These are phyloP conservation scores for Kwoniella mangroviensis DNA, from an alignment of 768 basidiomycete genomes.

Conservation along the genomic window DNA sequence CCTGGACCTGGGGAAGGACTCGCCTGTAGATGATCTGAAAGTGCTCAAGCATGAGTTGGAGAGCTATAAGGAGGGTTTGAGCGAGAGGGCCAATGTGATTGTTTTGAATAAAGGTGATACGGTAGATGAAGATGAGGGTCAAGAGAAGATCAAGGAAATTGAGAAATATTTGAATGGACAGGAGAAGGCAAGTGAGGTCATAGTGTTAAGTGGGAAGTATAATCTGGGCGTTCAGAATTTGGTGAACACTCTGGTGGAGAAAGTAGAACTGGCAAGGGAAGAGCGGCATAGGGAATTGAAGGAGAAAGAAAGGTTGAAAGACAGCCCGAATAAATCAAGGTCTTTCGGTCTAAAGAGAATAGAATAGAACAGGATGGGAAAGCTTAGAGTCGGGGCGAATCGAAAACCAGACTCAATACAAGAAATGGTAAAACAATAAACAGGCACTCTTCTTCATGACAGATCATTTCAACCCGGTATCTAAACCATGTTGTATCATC, in stretches of 20 bases:
- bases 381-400: too few relatives aligned
- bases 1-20: conserved; percentile 76
- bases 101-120: conserved; percentile 95
- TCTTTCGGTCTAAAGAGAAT: conserved; percentile 7
- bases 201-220: conserved; percentile 84
- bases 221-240: conserved; percentile 76
- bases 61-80: conserved; percentile 73
- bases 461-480: too few relatives aligned
- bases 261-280: conserved; percentile 58
- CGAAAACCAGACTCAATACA: too few relatives aligned
- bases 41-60: conserved; percentile 82
- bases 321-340: not conserved
- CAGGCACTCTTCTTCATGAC: too few relatives aligned
- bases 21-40: conserved; percentile 76
- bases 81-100: conserved; percentile 74
- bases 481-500: too few relatives aligned
- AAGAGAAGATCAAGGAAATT: conserved; percentile 28
- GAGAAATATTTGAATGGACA: conserved; percentile 61
- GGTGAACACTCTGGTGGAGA: conserved; percentile 68
- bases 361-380: too few relatives aligned
- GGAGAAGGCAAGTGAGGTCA: conserved; percentile 63
- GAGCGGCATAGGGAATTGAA: conserved; percentile 3
- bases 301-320: not conserved
- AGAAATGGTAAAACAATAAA: too few relatives aligned
- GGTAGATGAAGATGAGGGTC: conserved; percentile 62